phyloP scores from a whole-genome alignment of 805 yeast genomes.

The Metschnikowia colocasiae region DNA sequence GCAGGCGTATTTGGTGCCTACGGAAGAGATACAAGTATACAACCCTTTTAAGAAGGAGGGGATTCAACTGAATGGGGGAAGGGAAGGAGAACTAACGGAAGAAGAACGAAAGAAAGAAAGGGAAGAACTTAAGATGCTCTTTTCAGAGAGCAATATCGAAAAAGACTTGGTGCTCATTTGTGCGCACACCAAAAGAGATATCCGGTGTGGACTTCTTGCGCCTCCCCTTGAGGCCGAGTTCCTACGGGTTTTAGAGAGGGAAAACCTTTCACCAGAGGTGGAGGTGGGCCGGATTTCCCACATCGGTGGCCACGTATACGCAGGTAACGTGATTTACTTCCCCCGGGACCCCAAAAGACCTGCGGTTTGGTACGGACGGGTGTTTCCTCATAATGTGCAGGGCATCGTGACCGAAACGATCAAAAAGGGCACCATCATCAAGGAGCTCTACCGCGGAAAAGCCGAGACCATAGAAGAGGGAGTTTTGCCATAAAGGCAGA shows the following conservation, averaged over 20 bases:
- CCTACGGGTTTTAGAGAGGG: constrained; percentile 32
- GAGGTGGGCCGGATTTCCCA: constrained; percentile 63
- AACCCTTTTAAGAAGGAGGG: constrained; percentile 22
- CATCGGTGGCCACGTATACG: constrained; percentile 83
- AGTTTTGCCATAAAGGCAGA: too few species aligned
- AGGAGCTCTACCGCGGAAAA: constrained; percentile 54
- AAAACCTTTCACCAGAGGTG: constrained; percentile 25
- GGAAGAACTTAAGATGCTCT: neutral
- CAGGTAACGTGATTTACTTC: constrained; percentile 72
- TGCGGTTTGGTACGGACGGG: constrained; percentile 72
- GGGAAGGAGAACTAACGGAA: too few species aligned
- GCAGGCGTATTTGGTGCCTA: constrained; percentile 38
- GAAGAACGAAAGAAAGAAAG: too few species aligned
- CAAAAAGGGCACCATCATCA: constrained; percentile 45
- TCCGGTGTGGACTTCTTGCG: constrained; percentile 65
- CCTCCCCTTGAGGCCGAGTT: constrained; percentile 56
- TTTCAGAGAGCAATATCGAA: constrained; percentile 6
- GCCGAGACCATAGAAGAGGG: neutral
- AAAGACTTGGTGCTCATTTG: constrained; percentile 50
- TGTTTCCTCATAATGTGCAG: constrained; percentile 61
- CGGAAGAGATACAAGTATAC: constrained; percentile 15
- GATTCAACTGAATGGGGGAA: too few species aligned
- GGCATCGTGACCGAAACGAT: constrained; percentile 59
- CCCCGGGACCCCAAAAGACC: constrained; percentile 33
- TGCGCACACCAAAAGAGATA: constrained; percentile 63